Conservation (phyloP, 169 alveolate species). For the Plasmodium chabaudi region DNA sequence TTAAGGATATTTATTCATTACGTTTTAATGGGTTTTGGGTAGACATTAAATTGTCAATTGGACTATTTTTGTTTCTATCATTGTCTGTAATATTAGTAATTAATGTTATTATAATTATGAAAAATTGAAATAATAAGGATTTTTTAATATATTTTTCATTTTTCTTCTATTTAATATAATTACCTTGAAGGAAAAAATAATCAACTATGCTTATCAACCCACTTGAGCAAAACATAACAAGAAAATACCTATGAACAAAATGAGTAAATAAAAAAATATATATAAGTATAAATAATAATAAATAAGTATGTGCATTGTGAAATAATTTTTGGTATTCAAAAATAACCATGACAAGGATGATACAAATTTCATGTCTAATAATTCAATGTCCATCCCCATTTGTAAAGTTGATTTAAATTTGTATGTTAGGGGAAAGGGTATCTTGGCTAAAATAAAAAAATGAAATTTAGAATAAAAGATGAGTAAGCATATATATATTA, state of each 20-base stretch:
- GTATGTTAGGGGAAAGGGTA: constrained; percentile 87
- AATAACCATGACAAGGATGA: constrained; percentile 82
- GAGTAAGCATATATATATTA: neutral
- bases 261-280: constrained; percentile 34
- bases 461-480: neutral
- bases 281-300: constrained; percentile 25
- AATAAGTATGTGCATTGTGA: neutral
- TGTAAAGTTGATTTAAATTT: constrained; percentile 87
- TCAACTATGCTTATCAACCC: constrained; percentile 73
- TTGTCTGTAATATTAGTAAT: constrained; percentile 20
- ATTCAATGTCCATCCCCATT: constrained; percentile 83
- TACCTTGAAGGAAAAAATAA: constrained; percentile 75
- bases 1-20: neutral
- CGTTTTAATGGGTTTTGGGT: constrained; percentile 65
- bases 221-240: constrained; percentile 74
- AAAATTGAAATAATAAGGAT: neutral
- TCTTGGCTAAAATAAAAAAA: constrained; percentile 77
- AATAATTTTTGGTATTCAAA: neutral
- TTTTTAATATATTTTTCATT: constrained; percentile 10
- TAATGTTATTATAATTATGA: too few species aligned
- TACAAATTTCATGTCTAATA: constrained; percentile 79
- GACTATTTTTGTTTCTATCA: constrained; percentile 44
- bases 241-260: constrained; percentile 49
- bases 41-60: constrained; percentile 66
- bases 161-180: constrained; percentile 10